Evolutionary conservation across 768 basidiomycete genomes (phyloP).

Genomic region (Antrodiella citrinella): DNA sequence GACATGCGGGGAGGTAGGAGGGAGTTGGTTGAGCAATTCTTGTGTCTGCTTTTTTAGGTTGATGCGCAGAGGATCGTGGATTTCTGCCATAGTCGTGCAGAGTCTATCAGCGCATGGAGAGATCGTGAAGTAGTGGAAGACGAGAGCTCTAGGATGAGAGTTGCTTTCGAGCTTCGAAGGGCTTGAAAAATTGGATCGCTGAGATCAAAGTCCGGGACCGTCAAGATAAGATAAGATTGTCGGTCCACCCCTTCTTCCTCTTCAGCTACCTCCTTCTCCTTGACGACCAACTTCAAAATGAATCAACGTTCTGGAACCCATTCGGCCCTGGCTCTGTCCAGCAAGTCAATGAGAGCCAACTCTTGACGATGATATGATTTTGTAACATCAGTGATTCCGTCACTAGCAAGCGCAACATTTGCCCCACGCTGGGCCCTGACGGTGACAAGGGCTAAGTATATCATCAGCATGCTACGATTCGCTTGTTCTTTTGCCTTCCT

Average conservation of each 20-base stretch:
- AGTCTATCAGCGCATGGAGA: no score
- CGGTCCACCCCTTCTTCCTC: no score
- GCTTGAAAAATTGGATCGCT: no score
- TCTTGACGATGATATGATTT: not conserved
- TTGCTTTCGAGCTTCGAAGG: no score
- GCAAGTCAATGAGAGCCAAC: not conserved
- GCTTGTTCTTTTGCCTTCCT: not conserved
- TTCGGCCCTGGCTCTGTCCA: not conserved
- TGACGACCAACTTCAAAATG: not conserved
- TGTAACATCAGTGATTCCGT: not conserved
- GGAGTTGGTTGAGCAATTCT: constrained; percentile 35
- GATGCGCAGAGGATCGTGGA: constrained; percentile 47
- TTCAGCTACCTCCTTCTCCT: no score
- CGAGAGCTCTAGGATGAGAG: no score
- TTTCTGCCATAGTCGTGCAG: not conserved
- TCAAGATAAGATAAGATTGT: not conserved
- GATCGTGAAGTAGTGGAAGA: no score
- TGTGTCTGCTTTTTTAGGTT: constrained; percentile 48
- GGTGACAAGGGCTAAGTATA: not conserved
- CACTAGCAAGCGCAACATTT: no score
- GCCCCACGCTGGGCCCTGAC: not conserved
- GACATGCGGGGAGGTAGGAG: constrained; percentile 33
- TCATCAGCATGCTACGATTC: not conserved
- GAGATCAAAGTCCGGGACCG: no score
- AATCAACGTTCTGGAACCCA: not conserved